A percentile compares a stretch with the other conserved stretches of the same genome.
phyloP scores from a whole-genome alignment of 176 grass and related monocot species.

The Thalia dealbata region DNA sequence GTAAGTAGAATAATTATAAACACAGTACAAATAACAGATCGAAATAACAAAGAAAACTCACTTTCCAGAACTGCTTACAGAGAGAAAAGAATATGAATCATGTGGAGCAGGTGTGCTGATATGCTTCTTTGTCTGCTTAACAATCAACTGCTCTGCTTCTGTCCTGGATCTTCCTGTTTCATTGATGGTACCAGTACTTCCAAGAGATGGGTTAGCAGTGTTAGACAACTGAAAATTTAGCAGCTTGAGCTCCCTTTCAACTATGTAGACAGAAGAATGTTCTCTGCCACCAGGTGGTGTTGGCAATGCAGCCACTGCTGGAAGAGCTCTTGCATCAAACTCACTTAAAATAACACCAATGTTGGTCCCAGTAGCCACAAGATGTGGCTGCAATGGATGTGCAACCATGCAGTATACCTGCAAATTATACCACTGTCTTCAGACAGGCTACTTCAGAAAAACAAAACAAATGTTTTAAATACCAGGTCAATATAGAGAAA shows the following conservation, averaged over 20 bases:
- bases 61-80: conserved; percentile 93
- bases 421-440: conserved; percentile 20
- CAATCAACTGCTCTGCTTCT: conserved; percentile 59
- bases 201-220: conserved; percentile 69
- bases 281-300: conserved; percentile 61
- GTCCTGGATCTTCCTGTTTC: conserved; percentile 53
- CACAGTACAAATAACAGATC: conserved; percentile 9
- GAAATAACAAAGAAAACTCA: conserved; percentile 31
- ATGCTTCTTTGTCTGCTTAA: conserved; percentile 95
- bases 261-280: conserved; percentile 87
- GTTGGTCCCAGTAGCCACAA: conserved; percentile 98
- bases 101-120: conserved; percentile 92
- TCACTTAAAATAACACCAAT: conserved; percentile 97
- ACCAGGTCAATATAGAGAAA: not conserved
- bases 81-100: conserved; percentile 87
- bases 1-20: not conserved
- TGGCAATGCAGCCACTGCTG: conserved; percentile 66
- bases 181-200: conserved; percentile 33
- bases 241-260: conserved; percentile 95
- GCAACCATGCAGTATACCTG: conserved; percentile 99
- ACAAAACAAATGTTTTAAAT: not conserved
- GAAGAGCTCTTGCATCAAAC: conserved; percentile 92
- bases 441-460: not conserved
- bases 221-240: conserved; percentile 90
- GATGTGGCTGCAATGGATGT: conserved; percentile 88